phyloP scores from a whole-genome alignment of 2,329 filamentous ascomycete genomes.

The Hymenoscyphus occultus region DNA sequence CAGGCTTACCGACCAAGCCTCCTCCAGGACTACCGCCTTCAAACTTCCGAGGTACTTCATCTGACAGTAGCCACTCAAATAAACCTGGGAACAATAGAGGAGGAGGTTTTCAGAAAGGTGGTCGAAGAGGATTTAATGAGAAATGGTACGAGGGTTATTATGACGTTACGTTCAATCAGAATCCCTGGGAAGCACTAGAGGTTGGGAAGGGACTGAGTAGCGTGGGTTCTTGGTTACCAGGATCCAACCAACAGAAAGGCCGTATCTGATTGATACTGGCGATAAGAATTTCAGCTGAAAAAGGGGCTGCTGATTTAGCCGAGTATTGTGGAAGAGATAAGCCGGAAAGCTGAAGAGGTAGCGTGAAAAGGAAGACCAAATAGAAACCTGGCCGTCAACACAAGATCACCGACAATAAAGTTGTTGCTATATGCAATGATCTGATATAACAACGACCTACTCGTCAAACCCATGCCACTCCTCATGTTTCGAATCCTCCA shows the following conservation, averaged over 20 bases:
- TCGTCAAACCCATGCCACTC: constrained; percentile 38
- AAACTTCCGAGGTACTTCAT: not conserved
- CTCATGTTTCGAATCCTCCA: constrained; percentile 38
- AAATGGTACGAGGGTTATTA: constrained; percentile 68
- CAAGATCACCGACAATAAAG: no score
- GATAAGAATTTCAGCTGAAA: not conserved
- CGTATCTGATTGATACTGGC: not conserved
- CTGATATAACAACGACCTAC: constrained; percentile 12
- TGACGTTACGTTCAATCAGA: constrained; percentile 64
- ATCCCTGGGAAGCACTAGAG: constrained; percentile 67
- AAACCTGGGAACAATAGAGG: not conserved
- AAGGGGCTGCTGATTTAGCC: no score
- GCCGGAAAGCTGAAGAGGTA: no score
- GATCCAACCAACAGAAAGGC: not conserved
- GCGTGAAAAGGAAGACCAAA: no score
- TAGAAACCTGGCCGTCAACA: no score
- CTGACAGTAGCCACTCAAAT: not conserved
- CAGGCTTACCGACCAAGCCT: not conserved
- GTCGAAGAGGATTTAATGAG: constrained; percentile 41
- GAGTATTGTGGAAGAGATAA: no score
- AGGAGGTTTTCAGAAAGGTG: constrained; percentile 10
- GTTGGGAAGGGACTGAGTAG: constrained; percentile 37
- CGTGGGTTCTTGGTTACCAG: not conserved
- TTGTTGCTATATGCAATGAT: not conserved
- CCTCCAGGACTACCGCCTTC: not conserved